Conservation (phyloP, 1,139 yeast species). For the Taphrina wiesneri region DNA sequence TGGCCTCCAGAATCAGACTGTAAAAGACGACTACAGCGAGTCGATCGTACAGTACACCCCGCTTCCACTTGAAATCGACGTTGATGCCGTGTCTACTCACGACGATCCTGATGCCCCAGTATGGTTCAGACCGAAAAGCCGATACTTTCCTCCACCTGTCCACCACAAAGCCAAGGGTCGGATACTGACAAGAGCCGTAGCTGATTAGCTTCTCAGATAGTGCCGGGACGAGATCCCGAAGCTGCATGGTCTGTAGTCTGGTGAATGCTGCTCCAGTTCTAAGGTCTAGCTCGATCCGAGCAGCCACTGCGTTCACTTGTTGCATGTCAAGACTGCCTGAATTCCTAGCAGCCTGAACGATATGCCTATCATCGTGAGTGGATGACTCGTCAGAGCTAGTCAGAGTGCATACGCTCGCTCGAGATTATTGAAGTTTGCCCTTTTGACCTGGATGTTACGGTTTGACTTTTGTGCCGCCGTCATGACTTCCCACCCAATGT, state of each 20-base stretch:
- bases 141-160: constrained; percentile 80
- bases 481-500: constrained; percentile 83
- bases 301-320: constrained; percentile 78
- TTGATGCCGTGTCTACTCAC: constrained; percentile 45
- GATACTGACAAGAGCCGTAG: constrained; percentile 85
- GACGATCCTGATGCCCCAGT: constrained; percentile 68
- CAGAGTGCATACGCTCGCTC: constrained; percentile 51
- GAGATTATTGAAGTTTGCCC: constrained; percentile 86
- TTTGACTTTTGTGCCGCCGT: constrained; percentile 66
- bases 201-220: constrained; percentile 41
- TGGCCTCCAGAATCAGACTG: constrained; percentile 59
- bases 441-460: constrained; percentile 52
- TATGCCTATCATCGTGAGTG: constrained; percentile 51
- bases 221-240: constrained; percentile 46
- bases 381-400: not conserved
- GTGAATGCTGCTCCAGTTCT: constrained; percentile 91
- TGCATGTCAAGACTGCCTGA: constrained; percentile 66
- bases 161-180: constrained; percentile 95
- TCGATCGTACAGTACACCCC: constrained; percentile 72
- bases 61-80: constrained; percentile 64
- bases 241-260: constrained; percentile 62
- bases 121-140: constrained; percentile 70
- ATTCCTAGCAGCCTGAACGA: constrained; percentile 68
- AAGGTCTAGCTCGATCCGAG: constrained; percentile 83
- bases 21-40: constrained; percentile 62